Evolutionary conservation across 805 yeast genomes (phyloP), one percentile per base, ranked within the genome.

Genomic region (Yamadazyma insecticola): DNA sequence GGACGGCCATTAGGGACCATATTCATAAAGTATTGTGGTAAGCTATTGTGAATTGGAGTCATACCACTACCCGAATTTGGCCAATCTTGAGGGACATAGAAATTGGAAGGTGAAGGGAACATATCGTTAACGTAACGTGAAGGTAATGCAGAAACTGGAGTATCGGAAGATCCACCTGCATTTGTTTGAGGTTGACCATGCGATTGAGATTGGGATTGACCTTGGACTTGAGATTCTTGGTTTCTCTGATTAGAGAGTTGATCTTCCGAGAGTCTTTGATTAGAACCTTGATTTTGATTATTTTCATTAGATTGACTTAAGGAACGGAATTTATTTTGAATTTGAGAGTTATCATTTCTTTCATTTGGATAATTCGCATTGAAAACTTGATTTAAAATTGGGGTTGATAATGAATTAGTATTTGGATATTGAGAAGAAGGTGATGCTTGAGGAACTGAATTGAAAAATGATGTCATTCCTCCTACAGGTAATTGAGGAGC

Each of bases 81-180:
- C 71, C 71, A 65, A 29, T 65, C 71, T 28, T 62, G 70, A 2
- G 75, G 67, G 5, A 78, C 73, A 45, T 81, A 84, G 43, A 78
- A 77, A 40, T 74, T 81, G n/a, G 78, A 73, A 0, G 96, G 96
- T 5, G 90, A 81, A 18, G 88, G 89, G 46, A 85, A 76, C 50
- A 81, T 63, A 45, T 84, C 94, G 36, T 71, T 71, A 24, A 82
- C 76, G 45, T 78, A 84, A 30, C 82, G 67, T 2, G 84, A 74
- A 2, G 94, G 89, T 15, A 84, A 58, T 1, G 77, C 79, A 5
- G 81, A 81, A 3, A 81, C 54, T 3, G 89, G 86, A 0, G 88
- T 78, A 38, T 81, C 87, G 9, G 80, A 63, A 10, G 29, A 16
- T 47, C 29, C 30, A 12, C 12, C 10, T 9, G 22, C 22, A 11